phyloP scores from a whole-genome alignment of 352 stramenopile species.

The Phytophthora cryptogea region DNA sequence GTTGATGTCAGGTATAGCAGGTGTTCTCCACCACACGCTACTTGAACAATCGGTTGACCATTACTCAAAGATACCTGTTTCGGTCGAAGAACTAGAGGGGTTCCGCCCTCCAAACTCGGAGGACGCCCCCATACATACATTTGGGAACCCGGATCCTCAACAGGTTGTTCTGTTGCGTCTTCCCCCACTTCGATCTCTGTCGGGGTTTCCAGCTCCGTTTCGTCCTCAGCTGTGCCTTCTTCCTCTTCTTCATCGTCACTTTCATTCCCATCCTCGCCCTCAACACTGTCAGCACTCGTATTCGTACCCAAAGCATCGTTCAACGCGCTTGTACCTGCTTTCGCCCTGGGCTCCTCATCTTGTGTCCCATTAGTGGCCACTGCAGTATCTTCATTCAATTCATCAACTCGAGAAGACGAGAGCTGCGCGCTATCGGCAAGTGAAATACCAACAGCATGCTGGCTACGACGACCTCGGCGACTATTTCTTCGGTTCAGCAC shows the following conservation, averaged over 20 bases:
- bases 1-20: slow-evolving; percentile 76
- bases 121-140: slow-evolving; percentile 78
- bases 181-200: slow-evolving; percentile 2
- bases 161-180: background rate
- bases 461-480: slow-evolving; percentile 5
- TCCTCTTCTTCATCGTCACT: slow-evolving; percentile 36
- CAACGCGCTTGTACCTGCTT: background rate
- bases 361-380: background rate
- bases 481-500: slow-evolving; percentile 25
- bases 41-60: slow-evolving; percentile 69
- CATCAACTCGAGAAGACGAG: slow-evolving; percentile 1
- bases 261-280: slow-evolving; percentile 29
- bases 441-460: slow-evolving; percentile 6
- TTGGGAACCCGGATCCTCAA: slow-evolving; percentile 33
- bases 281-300: slow-evolving; percentile 5
- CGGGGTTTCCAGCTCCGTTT: slow-evolving; percentile 5
- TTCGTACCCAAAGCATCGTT: background rate
- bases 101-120: slow-evolving; percentile 55
- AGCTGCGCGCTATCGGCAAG: background rate
- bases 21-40: slow-evolving; percentile 79
- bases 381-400: background rate
- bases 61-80: slow-evolving; percentile 57
- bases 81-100: slow-evolving; percentile 63
- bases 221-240: slow-evolving; percentile 20
- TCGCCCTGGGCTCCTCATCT: background rate